These are phyloP conservation scores for Tripterygium wilfordii DNA, from an alignment of 177 flowering plant genomes.

Conservation along the genomic window DNA sequence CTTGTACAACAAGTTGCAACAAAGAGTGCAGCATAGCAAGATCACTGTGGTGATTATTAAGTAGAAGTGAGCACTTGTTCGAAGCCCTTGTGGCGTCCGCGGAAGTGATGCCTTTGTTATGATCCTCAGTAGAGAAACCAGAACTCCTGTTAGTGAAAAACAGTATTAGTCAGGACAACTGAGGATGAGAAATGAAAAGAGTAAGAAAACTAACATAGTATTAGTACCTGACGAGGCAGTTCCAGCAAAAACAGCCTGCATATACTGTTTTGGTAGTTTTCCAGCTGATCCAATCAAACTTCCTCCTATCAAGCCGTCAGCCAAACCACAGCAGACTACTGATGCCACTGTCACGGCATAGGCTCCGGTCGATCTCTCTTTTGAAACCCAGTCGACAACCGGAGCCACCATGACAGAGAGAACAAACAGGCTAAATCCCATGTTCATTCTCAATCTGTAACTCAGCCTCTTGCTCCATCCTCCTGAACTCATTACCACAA, in stretches of 20 bases:
- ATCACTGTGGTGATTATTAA: conserved; percentile 52
- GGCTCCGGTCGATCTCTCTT: conserved; percentile 13
- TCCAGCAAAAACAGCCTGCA: conserved; percentile 93
- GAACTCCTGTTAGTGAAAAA: conserved; percentile 52
- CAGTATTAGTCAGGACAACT: too few relatives aligned
- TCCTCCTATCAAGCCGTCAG: conserved; percentile 81
- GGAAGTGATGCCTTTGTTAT: conserved; percentile 78
- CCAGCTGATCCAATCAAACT: conserved; percentile 80
- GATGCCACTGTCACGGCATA: conserved; percentile 46
- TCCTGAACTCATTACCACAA: conserved; percentile 33
- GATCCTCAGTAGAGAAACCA: conserved; percentile 63
- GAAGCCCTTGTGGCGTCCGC: conserved; percentile 57
- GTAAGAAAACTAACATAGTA: not conserved
- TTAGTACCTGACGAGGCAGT: conserved; percentile 83
- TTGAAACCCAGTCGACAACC: conserved; percentile 39
- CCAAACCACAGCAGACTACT: conserved; percentile 62
- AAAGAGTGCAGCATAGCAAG: conserved; percentile 51
- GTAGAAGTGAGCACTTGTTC: conserved; percentile 61
- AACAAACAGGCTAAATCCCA: conserved; percentile 59
- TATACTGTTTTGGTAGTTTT: conserved; percentile 63
- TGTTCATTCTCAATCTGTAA: conserved; percentile 57
- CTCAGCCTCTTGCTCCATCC: conserved; percentile 28
- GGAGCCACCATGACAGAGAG: conserved; percentile 53
- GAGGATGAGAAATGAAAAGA: not conserved
- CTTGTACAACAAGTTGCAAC: conserved; percentile 47